Evolutionary conservation across 2,329 filamentous ascomycete genomes (phyloP), one percentile per base, ranked within the genome.

Genomic region (Colletotrichum noveboracense): DNA sequence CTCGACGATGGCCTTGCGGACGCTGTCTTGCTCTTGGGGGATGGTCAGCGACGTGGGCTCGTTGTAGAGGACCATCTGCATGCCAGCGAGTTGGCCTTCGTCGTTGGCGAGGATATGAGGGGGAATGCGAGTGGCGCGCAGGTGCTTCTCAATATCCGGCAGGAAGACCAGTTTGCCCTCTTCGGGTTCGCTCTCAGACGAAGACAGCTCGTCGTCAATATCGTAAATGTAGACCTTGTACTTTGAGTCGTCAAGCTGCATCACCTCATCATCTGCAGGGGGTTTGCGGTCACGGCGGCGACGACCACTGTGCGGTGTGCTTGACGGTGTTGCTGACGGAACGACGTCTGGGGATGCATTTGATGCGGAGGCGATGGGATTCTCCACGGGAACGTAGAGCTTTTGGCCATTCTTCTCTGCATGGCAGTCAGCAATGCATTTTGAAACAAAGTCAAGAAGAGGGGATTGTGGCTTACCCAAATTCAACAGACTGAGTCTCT

Each of bases 201-300:
- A 87, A 16, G 93, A 93, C 36, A 98, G 90, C 85, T 98, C 96
- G 79, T 94, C 94, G 82, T 98, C 96, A 12, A 99, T 89, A 84
- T 97, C 93, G 87, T 96, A 93, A 79, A 99, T 96, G 88, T 97
- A 98, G 76, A 98, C 92, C 81, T 94, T 95, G 86, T 98, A 90
- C 80, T 94, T 94, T 36, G 94, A 93, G 85, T 98, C 93, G 85
- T 98, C 96, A 76, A 98, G 83, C 73, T 94, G 90, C 96, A 98
- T 98, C 72, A 84, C 81, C 79, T 95, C 93, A 77, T 82, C 93
- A 77, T 82, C 81, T 64, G 78, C 68, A 18, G 67, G 32, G 10
- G 66, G 56, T 58, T 60, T 64, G 66, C 52, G 68, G 76, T 78
- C 64, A 78, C 71, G 60, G 78, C 66, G 66, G 77, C 75, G 56